Conservation (phyloP, 23 red algal species). For the Gracilaria domingensis region DNA sequence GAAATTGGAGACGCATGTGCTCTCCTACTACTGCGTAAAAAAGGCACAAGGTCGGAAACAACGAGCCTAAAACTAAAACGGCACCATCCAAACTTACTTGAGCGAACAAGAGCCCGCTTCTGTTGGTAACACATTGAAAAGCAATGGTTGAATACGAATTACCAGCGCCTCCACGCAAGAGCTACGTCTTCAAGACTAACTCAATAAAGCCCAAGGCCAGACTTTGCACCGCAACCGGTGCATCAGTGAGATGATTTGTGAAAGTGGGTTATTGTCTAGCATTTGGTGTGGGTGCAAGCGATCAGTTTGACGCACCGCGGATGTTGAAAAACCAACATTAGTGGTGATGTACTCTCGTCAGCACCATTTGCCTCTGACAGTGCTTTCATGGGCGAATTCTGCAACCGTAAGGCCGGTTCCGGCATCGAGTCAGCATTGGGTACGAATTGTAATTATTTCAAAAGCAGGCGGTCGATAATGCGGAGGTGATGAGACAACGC, state of each 20-base stretch:
- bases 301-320: slow-evolving; percentile 28
- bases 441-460: slow-evolving; percentile 72
- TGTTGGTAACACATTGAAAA: neutral
- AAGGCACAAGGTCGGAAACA: no score
- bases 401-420: slow-evolving; percentile 64
- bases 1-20: no score
- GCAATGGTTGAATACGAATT: no score
- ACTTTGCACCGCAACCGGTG: slow-evolving; percentile 64
- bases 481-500: neutral
- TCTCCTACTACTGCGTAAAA: no score
- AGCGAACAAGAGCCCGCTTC: no score
- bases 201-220: slow-evolving; percentile 14
- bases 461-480: neutral
- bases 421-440: slow-evolving; percentile 81
- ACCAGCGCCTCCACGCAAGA: neutral
- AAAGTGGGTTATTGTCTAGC: slow-evolving; percentile 78
- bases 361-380: slow-evolving; percentile 80
- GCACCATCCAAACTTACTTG: no score
- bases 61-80: no score
- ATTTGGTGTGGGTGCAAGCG: slow-evolving; percentile 74
- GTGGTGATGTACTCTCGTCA: neutral
- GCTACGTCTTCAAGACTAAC: neutral
- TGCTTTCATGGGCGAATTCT: slow-evolving; percentile 76
- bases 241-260: slow-evolving; percentile 86
- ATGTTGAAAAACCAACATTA: slow-evolving; percentile 60